These are phyloP conservation scores for Kodamaea hsintzibuensis DNA, from an alignment of 805 yeast species.

Conservation along the genomic window DNA sequence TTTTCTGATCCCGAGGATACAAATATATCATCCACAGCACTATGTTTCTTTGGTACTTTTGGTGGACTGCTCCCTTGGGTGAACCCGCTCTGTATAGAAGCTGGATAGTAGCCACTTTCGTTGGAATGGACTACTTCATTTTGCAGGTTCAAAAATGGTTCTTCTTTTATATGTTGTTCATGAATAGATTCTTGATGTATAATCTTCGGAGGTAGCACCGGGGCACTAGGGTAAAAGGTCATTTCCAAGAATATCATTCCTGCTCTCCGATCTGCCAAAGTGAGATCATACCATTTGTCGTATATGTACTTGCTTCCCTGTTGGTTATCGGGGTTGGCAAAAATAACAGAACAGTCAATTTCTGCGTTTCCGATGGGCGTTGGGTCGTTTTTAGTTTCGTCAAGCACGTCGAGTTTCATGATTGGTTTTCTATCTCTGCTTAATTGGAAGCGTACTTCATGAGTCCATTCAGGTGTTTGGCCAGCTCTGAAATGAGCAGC, in stretches of 20 bases:
- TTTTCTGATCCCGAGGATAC: neutral
- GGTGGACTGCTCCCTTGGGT: neutral
- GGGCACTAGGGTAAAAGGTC: slow-evolving; percentile 77
- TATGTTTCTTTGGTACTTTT: neutral
- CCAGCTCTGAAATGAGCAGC: slow-evolving; percentile 84
- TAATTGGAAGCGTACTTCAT: slow-evolving; percentile 67
- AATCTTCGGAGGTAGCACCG: slow-evolving; percentile 43
- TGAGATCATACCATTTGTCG: slow-evolving; percentile 81
- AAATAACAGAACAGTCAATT: slow-evolving; percentile 74
- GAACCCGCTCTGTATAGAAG: neutral
- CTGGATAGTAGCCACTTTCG: neutral
- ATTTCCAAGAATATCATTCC: slow-evolving; percentile 89
- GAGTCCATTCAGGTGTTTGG: slow-evolving; percentile 89
- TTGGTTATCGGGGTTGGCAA: slow-evolving; percentile 49
- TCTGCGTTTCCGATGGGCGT: slow-evolving; percentile 81
- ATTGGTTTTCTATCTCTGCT: slow-evolving; percentile 62
- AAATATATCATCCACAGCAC: neutral
- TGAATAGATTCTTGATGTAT: neutral
- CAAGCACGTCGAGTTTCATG: slow-evolving; percentile 73
- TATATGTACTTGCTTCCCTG: slow-evolving; percentile 66
- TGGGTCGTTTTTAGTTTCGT: slow-evolving; percentile 84
- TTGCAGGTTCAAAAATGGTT: neutral
- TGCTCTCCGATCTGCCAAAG: slow-evolving; percentile 69
- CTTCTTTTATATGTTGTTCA: slow-evolving; percentile 6
- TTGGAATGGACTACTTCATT: neutral